Evolutionary conservation across 2,329 filamentous ascomycete genomes (phyloP).

Genomic region (Akanthomyces dipterigenus): DNA sequence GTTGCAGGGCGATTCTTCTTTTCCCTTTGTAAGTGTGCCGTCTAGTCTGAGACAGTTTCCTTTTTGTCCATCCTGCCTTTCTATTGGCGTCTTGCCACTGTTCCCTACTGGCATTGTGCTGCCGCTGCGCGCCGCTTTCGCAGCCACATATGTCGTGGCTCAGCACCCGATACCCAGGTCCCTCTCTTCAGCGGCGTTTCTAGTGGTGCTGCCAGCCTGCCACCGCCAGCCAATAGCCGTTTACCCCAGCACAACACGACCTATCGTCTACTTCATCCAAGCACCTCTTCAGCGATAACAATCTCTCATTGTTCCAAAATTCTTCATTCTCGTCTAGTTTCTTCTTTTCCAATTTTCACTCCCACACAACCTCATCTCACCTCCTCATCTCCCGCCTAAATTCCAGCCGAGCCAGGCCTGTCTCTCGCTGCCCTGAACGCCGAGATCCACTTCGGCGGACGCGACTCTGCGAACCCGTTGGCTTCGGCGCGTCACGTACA

Average conservation of each 20-base stretch:
- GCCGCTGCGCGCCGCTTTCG: neutral
- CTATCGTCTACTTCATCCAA: neutral
- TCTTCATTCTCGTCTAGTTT: neutral
- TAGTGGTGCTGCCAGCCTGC: neutral
- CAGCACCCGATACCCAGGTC: neutral
- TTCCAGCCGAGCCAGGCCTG: neutral
- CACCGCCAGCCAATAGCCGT: neutral
- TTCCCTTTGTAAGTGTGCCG: neutral
- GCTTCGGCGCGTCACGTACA: constrained; percentile 32
- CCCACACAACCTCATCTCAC: neutral
- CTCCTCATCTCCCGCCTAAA: neutral
- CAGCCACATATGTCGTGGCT: neutral
- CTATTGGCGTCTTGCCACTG: neutral
- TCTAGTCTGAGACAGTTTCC: neutral
- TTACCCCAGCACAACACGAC: neutral
- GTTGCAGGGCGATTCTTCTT: neutral
- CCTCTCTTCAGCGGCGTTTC: neutral
- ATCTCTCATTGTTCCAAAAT: neutral
- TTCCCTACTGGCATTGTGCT: neutral
- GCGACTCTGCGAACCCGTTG: constrained; percentile 22
- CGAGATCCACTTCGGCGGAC: constrained; percentile 23
- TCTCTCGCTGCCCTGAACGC: constrained; percentile 6
- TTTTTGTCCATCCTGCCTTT: neutral
- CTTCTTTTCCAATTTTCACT: constrained; percentile 5
- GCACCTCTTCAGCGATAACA: neutral